Base-by-base conservation (phyloP, 257 asterid genomes). In the Knoxia roxburghii region DNA sequence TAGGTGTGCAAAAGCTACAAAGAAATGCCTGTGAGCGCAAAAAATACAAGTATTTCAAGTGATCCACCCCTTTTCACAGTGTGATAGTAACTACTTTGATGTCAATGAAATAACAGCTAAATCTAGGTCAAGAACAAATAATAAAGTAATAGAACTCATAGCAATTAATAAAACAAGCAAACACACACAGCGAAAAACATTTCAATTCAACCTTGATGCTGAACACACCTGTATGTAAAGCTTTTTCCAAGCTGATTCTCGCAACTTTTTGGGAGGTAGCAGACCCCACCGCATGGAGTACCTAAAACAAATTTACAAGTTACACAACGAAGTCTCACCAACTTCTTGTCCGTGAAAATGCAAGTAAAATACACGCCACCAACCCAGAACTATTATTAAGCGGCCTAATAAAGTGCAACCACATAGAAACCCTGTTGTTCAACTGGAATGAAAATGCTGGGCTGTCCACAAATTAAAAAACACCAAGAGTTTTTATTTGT, bases 261-360 rank as follows among this genome's bases (percentile, higher is more conserved):
- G 83, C n/a, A 82, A 83, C 77, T 76, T 92, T 70, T 85, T 84
- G 32, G 87, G 85, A 37, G 87, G 87, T 83, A 86, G 73, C 30
- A 89, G 77, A 73, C 98, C 97, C 98, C 98, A 92, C 65, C 98
- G 81, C 89, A 92, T 79, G 68, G 86, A 78, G 73, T 89, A 92
- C 76, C 88, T 83, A 55, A 48, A 73, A 9, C 30, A 65, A n/a
- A n/a, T n/a, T 24, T 70, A 41, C 10, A 29, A 32, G 64, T 49
- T 26, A 32, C 1, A 0, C 32, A 50, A 45, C n/a, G 11, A 41
- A 65, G 23, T 27, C 24, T 49, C 54, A 67, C 45, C 56, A 32
- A 32, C 60, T 39, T 21, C 17, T 11, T 66, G 65, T 30, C 17
- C 37, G 33, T 32, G 32, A 23, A 30, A 3, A 6, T 26, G 35